Base-by-base conservation (phyloP, 208 protist genomes). In the Naegleria fowleri region DNA sequence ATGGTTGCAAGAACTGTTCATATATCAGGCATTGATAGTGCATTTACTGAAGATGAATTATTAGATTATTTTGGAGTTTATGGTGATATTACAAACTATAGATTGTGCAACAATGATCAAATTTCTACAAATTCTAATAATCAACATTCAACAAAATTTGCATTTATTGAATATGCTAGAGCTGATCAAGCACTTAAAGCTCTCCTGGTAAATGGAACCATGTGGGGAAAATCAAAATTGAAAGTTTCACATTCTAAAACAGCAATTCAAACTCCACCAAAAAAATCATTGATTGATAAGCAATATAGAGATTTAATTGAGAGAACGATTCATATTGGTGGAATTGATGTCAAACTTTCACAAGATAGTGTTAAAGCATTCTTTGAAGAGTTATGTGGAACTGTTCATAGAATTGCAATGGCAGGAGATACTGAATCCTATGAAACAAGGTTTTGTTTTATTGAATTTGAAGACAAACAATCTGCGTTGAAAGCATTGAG, bases 401-500 rank as follows among this genome's bases (percentile, higher is more conserved):
- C 16, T 13, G 25, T 79, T 79, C 16, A 36, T 13, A 79, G 29
- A 79, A 36, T 79, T 36, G 67, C 67, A 36, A 79, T 79, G 67
- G 67, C 67, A 36, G 67, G 67, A 36, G 67, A 79, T 7, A 79
- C 67, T 36, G 67, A 79, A 29, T 36, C 67, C 19, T 36, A 79
- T 33, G 67, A 29, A 79, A 79, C 67, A 36, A 79, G 67, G n/a
- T 79, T 79, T 79, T 79, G 67, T 36, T 79, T 79, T 79, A 79
- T 79, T 79, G 67, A 79, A 79, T 79, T 79, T 33, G 67, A 79
- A 79, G 67, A 79, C n/a, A 79, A 79, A n/a, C 16, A 79, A 36
- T 36, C 25, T 36, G 25, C 67, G 9, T 79, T 79, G 29, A 29
- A 33, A 79, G 67, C 67, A 15, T 36, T 79, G n/a, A 29, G 29